A percentile compares a stretch with the other conserved stretches of the same genome.
These are phyloP conservation scores for Gryganskiella cystojenkinii DNA, from an alignment of 192 early-diverging fungal species.

Conservation along the genomic window DNA sequence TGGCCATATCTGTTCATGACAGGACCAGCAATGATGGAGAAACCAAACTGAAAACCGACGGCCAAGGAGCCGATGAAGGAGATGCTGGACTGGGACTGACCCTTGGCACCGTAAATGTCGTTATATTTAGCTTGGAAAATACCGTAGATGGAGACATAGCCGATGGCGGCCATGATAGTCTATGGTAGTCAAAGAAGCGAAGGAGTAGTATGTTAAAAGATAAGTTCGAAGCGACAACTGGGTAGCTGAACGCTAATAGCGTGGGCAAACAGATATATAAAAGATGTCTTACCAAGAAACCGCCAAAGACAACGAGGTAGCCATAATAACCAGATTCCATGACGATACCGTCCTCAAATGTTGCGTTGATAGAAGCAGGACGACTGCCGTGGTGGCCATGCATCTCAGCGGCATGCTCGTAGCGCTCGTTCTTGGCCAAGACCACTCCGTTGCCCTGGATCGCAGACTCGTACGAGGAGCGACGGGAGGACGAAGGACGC, in stretches of 20 bases:
- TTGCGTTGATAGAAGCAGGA: slow-evolving; percentile 41
- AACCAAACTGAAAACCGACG: slow-evolving; percentile 43
- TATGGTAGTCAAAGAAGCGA: background rate
- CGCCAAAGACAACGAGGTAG: slow-evolving; percentile 50
- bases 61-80: slow-evolving; percentile 42
- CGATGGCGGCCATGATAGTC: slow-evolving; percentile 49
- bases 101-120: slow-evolving; percentile 25
- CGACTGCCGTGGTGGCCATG: slow-evolving; percentile 35
- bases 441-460: slow-evolving; percentile 45
- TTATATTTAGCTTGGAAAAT: slow-evolving; percentile 43
- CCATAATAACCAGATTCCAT: slow-evolving; percentile 47
- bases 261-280: background rate
- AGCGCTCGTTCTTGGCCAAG: slow-evolving; percentile 47
- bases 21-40: slow-evolving; percentile 29
- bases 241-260: background rate
- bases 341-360: slow-evolving; percentile 43
- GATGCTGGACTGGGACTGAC: slow-evolving; percentile 20
- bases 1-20: slow-evolving; percentile 38
- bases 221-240: slow-evolving; percentile 8
- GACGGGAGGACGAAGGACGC: slow-evolving; percentile 26
- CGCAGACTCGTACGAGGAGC: slow-evolving; percentile 47
- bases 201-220: slow-evolving; percentile 3
- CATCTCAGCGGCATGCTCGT: slow-evolving; percentile 10
- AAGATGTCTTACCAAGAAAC: slow-evolving; percentile 36
- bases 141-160: slow-evolving; percentile 47